Evolutionary conservation across 371 early-diverging fungal species (phyloP), one percentile per base, ranked within the genome.

Genomic region (Apophysomyces variabilis): DNA sequence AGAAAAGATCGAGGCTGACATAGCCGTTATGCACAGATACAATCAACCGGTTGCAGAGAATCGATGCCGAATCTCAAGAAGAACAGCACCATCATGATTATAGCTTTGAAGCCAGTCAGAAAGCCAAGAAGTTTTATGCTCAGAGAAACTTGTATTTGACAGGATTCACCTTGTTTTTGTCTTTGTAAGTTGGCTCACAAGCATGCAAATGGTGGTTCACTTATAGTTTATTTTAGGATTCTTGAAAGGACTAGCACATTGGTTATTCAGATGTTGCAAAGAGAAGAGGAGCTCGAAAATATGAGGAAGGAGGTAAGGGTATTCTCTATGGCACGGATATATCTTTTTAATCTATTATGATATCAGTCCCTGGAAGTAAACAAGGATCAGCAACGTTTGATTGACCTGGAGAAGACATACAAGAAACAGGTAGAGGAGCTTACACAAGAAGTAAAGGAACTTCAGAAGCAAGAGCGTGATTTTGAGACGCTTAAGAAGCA

Each of bases 71-170:
- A 18, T 73, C 77, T 13, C 72, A 74, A n/a, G 74, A 73, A 37
- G 76, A 74, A 14, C 75, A 75, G 12, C 79, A 58, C 47, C 64
- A 68, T 18, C 74, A 72, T 50, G 85, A 83, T 46, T 73, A 79
- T 54, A 79, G 82, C 39, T 69, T 78, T n/a, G 89, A 92, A 61
- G 80, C 89, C 39, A 85, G 79, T 66, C 73, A 86, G 38, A 85
- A 88, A 66, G 86, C 91, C 8, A 87, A 86, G 68, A 87, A 89
- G 70, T 94, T 96, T 71, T 94, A 95, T 66, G 92, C 92, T 35
- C 96, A 96, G 78, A 86, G 96, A 72, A 96, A 96, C 78, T 84
- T 95, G 77, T 89, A 96, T 62, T 73, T 96, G 69, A 92, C 93
- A 21, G 96, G 95, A 4, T 93, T 93, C 68, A 94, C 95, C 2